Percentiles rank a stretch among this genome's conserved stretches.
phyloP scores from a whole-genome alignment of 2,329 filamentous ascomycete species.

The Dactylonectria macrodidyma region DNA sequence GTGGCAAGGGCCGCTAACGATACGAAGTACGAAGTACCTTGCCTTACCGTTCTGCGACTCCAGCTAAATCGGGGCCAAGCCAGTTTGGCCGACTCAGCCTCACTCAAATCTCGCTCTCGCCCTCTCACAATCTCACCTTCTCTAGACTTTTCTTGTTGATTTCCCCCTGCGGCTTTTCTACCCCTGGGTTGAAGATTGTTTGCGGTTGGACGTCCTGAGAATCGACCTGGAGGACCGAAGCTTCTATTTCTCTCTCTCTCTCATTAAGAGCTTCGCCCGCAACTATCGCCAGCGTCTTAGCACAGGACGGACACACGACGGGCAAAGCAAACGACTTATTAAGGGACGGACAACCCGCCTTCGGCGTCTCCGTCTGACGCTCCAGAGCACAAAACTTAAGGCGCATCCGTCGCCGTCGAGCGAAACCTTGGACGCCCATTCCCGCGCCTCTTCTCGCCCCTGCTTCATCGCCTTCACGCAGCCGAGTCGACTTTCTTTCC shows the following conservation, averaged over 20 bases:
- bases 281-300: background rate
- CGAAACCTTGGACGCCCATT: background rate
- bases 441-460: background rate
- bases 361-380: background rate
- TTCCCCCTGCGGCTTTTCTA: too few relatives aligned
- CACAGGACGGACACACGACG: background rate
- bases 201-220: too few relatives aligned
- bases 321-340: background rate
- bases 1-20: background rate
- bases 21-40: background rate
- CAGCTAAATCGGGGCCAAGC: background rate
- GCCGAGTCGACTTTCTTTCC: background rate
- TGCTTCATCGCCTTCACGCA: background rate
- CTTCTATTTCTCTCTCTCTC: background rate
- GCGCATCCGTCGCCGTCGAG: background rate
- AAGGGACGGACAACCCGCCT: background rate
- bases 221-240: too few relatives aligned
- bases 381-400: background rate
- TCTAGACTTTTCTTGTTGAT: too few relatives aligned
- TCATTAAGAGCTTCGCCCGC: background rate
- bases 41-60: too few relatives aligned
- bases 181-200: too few relatives aligned
- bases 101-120: too few relatives aligned
- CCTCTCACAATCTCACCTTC: too few relatives aligned
- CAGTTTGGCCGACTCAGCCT: background rate